Evolutionary conservation across 441 rosid genomes (phyloP), one percentile per base, ranked within the genome.

Genomic region (Francoa sonchifolia): DNA sequence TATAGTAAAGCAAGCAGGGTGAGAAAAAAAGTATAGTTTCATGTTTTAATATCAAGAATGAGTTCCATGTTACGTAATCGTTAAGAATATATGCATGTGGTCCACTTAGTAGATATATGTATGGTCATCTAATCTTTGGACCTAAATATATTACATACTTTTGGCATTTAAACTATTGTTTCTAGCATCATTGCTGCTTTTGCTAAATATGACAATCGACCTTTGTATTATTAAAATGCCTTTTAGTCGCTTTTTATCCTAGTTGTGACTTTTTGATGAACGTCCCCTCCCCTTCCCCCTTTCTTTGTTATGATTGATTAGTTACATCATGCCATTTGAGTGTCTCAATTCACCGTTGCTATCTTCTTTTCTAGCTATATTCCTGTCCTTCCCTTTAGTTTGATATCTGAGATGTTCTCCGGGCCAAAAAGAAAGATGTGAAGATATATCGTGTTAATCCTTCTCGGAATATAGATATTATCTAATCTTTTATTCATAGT

Each of bases 1-100:
- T 8, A 11, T 21, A 25, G 26, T 48, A 29, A 45, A 45, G 30
- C 25, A 22, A 31, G n/a, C n/a, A n/a, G n/a, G n/a, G n/a, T n/a
- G n/a, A n/a, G n/a, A n/a, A n/a, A n/a, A n/a, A n/a, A 39, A 27
- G 12, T 23, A 38, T 8, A 3, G n/a, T 55, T 15, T 34, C 8
- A 5, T 21, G 19, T 30, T 48, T 19, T 16, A 29, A 15, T 55
- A 51, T 10, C 2, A 18, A 9, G 57, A 51, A 41, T 35, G 16
- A 16, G 39, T 52, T 42, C 28, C 22, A 41, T 42, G 32, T 29
- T 14, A 20, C 26, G 44, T 48, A 23, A 15, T 44, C 48, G 51
- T 49, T 19, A 42, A 42, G 66, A 48, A 67, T 55, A 39, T 51
- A 42, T 64, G 52, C 58, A 40, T 39, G 8, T 33, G 28, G 21